Conservation (phyloP, 495 filamentous ascomycete species). For the Tirmania nivea region DNA sequence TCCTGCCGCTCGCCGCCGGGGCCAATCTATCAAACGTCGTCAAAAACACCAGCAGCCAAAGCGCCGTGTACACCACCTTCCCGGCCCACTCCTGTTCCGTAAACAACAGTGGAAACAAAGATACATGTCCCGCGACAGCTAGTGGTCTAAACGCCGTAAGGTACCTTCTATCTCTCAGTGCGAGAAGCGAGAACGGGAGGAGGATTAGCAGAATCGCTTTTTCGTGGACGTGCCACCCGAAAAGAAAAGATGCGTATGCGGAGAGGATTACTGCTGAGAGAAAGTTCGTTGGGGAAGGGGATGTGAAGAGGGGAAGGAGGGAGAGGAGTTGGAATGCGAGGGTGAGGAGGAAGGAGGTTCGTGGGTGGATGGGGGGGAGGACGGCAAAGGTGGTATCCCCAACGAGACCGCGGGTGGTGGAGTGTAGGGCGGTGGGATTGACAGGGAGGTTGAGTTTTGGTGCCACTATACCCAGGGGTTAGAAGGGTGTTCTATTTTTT, state of each 20-base stretch:
- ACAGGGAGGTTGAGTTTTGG: slow-evolving; percentile 54
- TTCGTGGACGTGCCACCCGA: slow-evolving; percentile 97
- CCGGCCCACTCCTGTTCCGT: slow-evolving; percentile 79
- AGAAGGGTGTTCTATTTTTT: not conserved
- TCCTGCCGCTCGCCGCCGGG: slow-evolving; percentile 48
- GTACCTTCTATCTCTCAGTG: slow-evolving; percentile 75
- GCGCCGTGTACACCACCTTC: slow-evolving; percentile 80
- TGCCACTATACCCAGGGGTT: slow-evolving; percentile 36
- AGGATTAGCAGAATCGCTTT: slow-evolving; percentile 90
- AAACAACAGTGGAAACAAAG: slow-evolving; percentile 82
- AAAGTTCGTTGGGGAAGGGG: slow-evolving; percentile 70
- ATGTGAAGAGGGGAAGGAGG: slow-evolving; percentile 58
- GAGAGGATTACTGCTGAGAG: slow-evolving; percentile 81
- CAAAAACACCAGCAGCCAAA: slow-evolving; percentile 75
- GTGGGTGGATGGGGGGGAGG: slow-evolving; percentile 63
- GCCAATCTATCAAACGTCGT: slow-evolving; percentile 68
- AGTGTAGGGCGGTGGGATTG: slow-evolving; percentile 51
- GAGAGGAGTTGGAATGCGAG: slow-evolving; percentile 59
- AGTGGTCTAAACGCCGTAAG: slow-evolving; percentile 81
- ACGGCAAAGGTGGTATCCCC: slow-evolving; percentile 92
- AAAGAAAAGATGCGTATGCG: slow-evolving; percentile 88
- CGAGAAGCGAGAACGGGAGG: slow-evolving; percentile 85
- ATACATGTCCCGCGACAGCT: slow-evolving; percentile 82
- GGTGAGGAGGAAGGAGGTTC: slow-evolving; percentile 60
- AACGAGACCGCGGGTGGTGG: slow-evolving; percentile 77